Conservation (phyloP, 176 grass and related monocot genomes). For the Themeda triandra region DNA sequence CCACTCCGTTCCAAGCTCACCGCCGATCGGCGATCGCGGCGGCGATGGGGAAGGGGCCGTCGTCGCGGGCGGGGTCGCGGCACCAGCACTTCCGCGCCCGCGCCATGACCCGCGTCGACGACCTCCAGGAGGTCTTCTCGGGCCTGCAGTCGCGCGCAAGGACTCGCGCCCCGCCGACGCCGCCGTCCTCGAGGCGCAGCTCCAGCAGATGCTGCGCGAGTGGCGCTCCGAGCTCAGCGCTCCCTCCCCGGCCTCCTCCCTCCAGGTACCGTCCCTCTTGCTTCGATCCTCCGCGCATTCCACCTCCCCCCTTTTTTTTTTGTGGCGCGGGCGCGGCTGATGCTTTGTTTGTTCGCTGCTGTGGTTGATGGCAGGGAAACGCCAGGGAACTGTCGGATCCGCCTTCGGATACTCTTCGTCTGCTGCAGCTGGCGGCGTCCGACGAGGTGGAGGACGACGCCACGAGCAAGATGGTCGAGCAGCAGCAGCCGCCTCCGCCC, state of each 20-base stretch:
- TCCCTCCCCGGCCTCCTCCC: constrained; percentile 71
- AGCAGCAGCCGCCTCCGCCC: background rate
- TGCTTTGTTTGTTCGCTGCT: background rate
- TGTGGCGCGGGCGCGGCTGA: background rate
- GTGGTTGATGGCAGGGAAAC: constrained; percentile 44
- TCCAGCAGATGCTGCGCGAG: constrained; percentile 95
- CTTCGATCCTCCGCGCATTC: background rate
- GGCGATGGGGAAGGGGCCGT: constrained; percentile 63
- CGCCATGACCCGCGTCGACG: constrained; percentile 83
- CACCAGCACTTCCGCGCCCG: constrained; percentile 84
- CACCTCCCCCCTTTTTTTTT: background rate
- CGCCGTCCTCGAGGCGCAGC: constrained; percentile 76
- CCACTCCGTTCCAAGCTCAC: background rate
- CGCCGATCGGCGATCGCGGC: background rate
- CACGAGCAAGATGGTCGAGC: constrained; percentile 72
- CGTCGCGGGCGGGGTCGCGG: constrained; percentile 48
- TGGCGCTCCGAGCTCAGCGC: constrained; percentile 90
- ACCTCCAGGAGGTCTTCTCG: constrained; percentile 88
- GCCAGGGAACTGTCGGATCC: constrained; percentile 50
- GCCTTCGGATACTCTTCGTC: constrained; percentile 58
- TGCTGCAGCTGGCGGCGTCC: constrained; percentile 50
- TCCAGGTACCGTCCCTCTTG: constrained; percentile 27
- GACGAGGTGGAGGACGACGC: constrained; percentile 90
- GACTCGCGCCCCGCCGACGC: constrained; percentile 77
- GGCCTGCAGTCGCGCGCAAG: constrained; percentile 86